phyloP scores from a whole-genome alignment of 2,329 filamentous ascomycete genomes.

The Tolypocladium nubicola region DNA sequence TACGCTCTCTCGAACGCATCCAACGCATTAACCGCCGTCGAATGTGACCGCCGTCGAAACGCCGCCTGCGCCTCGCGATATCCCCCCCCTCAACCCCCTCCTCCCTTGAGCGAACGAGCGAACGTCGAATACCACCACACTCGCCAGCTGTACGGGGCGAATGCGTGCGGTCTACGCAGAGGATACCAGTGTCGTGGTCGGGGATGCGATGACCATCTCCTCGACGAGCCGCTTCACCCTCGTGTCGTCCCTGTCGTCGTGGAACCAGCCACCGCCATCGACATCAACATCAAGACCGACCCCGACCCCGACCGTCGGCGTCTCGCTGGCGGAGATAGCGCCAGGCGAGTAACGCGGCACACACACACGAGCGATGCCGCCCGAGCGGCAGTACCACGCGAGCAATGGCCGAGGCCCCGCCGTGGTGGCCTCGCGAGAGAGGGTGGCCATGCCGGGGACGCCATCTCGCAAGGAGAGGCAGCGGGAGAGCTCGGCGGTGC shows the following conservation, averaged over 20 bases:
- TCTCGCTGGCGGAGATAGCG: neutral
- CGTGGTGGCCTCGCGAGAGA: conserved; percentile 30
- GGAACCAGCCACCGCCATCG: neutral
- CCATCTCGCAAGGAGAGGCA: conserved; percentile 54
- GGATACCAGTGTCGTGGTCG: conserved; percentile 4
- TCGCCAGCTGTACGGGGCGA: neutral
- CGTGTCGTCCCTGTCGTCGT: neutral
- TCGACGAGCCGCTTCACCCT: conserved; percentile 3
- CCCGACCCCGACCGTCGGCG: neutral
- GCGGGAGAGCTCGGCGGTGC: conserved; percentile 53
- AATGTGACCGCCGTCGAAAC: neutral
- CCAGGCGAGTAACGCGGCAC: neutral
- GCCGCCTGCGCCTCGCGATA: neutral
- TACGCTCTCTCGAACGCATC: neutral
- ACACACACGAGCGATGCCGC: conserved; percentile 14
- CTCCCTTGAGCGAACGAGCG: neutral
- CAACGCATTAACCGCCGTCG: neutral
- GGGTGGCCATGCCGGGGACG: conserved; percentile 37
- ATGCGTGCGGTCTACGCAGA: conserved; percentile 6
- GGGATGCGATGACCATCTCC: conserved; percentile 9
- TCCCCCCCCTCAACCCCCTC: neutral
- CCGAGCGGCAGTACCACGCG: conserved; percentile 22
- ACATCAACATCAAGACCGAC: neutral
- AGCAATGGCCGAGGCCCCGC: conserved; percentile 33
- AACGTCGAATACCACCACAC: neutral